Evolutionary conservation across 225 moss, liverwort and hornwort species (phyloP).

Genomic region (Pseudisothecium myosuroides): DNA sequence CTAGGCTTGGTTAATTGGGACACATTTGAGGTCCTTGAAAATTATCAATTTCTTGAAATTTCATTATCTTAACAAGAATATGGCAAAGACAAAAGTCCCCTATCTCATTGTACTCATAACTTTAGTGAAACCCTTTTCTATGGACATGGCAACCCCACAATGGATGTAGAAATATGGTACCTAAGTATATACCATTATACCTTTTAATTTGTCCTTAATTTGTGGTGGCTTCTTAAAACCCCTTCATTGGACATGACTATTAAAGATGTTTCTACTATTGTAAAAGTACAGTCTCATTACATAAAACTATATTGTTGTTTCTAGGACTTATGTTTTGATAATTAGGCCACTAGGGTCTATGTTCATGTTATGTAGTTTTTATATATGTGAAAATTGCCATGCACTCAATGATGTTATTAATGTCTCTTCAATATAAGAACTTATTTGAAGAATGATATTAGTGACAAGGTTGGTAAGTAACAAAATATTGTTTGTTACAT

Average conservation of each 20-base stretch:
- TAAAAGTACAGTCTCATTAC: background rate
- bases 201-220: background rate
- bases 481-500: background rate
- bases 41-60: background rate
- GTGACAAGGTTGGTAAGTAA: background rate
- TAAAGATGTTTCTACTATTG: background rate
- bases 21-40: background rate
- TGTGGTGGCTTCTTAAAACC: background rate
- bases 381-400: background rate
- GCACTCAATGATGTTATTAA: background rate
- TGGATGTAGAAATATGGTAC: background rate
- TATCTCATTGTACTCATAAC: background rate
- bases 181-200: too few species aligned
- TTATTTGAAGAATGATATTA: background rate
- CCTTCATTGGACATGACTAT: background rate
- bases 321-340: background rate
- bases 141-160: too few species aligned
- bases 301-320: accelerated
- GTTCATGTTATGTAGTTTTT: background rate
- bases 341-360: accelerated
- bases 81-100: background rate
- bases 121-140: background rate
- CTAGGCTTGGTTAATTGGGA: background rate
- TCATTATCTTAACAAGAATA: background rate
- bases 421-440: background rate